Conservation (phyloP, 305 asterid genomes). For the Coffea humblotiana region DNA sequence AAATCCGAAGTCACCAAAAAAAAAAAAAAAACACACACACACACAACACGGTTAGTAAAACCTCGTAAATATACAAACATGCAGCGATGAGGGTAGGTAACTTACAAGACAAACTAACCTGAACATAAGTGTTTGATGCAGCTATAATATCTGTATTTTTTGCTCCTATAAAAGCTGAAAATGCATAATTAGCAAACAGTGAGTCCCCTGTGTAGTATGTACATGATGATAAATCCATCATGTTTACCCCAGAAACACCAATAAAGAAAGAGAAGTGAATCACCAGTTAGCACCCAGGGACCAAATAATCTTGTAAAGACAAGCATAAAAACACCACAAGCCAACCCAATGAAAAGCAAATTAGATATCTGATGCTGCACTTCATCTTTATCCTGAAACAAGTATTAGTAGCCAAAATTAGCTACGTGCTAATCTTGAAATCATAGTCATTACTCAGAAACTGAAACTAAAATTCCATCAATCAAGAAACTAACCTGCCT, state of each 20-base stretch:
- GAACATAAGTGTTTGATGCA: conserved; percentile 90
- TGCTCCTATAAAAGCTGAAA: conserved; percentile 87
- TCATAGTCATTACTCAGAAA: no score
- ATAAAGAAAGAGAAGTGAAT: conserved; percentile 4
- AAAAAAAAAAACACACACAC: no score
- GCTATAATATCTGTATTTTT: conserved; percentile 59
- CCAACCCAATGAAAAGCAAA: conserved; percentile 79
- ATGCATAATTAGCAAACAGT: conserved; percentile 20
- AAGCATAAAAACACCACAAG: conserved; percentile 76
- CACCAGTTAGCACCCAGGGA: conserved; percentile 73
- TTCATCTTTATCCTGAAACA: conserved; percentile 66
- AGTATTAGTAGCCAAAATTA: no score
- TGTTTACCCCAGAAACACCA: not conserved
- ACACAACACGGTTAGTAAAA: no score
- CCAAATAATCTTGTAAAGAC: conserved; percentile 72
- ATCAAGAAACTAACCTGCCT: conserved; percentile 50
- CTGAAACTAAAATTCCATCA: no score
- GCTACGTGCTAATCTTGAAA: no score
- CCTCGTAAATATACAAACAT: no score
- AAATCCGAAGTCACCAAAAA: no score
- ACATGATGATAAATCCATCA: not conserved
- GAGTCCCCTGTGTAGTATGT: conserved; percentile 11
- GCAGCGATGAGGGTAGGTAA: not conserved
- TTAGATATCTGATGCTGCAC: conserved; percentile 94
- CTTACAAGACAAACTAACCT: conserved; percentile 42